phyloP scores from a whole-genome alignment of 345 rosid genomes.

The Sisymbrium altissimum region DNA sequence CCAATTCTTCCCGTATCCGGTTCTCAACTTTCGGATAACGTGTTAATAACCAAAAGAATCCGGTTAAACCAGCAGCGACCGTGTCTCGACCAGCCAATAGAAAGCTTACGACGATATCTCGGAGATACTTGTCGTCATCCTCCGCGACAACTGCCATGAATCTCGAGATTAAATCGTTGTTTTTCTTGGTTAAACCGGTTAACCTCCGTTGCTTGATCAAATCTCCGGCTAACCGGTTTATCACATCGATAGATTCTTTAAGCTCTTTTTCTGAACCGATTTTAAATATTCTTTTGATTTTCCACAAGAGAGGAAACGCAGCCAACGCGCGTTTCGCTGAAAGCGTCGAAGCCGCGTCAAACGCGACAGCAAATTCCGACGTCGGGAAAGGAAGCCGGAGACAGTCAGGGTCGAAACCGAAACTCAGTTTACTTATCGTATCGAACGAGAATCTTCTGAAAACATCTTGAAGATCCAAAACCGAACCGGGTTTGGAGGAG shows the following conservation, averaged over 20 bases:
- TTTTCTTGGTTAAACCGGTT: constrained; percentile 23
- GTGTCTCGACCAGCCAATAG: constrained; percentile 79
- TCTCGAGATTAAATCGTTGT: constrained; percentile 56
- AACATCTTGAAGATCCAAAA: constrained; percentile 50
- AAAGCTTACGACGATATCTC: constrained; percentile 69
- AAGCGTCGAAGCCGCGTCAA: constrained; percentile 51
- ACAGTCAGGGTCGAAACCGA: constrained; percentile 64
- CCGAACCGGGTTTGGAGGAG: neutral
- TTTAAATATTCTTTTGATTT: constrained; percentile 45
- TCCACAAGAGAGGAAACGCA: constrained; percentile 50
- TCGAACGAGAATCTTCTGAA: constrained; percentile 67
- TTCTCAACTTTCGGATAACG: constrained; percentile 48
- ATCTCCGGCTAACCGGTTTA: constrained; percentile 45
- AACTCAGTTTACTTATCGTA: constrained; percentile 55
- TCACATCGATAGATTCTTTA: constrained; percentile 44
- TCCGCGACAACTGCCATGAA: constrained; percentile 49
- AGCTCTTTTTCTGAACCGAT: constrained; percentile 59
- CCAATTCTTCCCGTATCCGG: constrained; percentile 45
- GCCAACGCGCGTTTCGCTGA: constrained; percentile 53
- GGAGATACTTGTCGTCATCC: constrained; percentile 51
- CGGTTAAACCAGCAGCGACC: constrained; percentile 60
- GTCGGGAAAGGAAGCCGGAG: constrained; percentile 45
- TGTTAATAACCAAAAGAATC: constrained; percentile 58
- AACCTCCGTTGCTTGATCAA: constrained; percentile 44
- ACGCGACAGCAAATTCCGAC: constrained; percentile 52